Evolutionary conservation across 2,329 filamentous ascomycete genomes (phyloP).

Genomic region (Claviceps maximensis): DNA sequence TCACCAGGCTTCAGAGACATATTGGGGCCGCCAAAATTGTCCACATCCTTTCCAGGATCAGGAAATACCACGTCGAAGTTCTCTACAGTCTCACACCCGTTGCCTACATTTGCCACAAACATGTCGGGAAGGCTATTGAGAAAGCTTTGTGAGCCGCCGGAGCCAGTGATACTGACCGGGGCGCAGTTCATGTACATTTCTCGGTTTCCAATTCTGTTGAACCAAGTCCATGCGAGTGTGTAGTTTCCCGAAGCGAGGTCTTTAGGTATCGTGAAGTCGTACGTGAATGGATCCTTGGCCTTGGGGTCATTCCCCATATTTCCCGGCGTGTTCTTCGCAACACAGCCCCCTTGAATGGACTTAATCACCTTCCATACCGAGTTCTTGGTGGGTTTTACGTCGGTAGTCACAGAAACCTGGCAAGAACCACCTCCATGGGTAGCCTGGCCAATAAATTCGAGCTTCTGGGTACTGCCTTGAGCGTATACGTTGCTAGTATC

Average conservation of each 20-base stretch:
- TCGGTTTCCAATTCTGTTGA: slow-evolving; percentile 83
- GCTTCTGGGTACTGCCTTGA: slow-evolving; percentile 24
- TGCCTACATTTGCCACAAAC: slow-evolving; percentile 53
- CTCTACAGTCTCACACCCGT: slow-evolving; percentile 38
- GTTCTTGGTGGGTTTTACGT: slow-evolving; percentile 50
- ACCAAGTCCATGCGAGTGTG: slow-evolving; percentile 85
- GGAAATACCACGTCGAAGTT: slow-evolving; percentile 46
- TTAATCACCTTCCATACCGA: slow-evolving; percentile 81
- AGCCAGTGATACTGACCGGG: slow-evolving; percentile 51
- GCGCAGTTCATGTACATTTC: slow-evolving; percentile 99
- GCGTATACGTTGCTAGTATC: slow-evolving; percentile 44
- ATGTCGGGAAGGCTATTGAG: slow-evolving; percentile 54
- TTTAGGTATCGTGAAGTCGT: slow-evolving; percentile 58
- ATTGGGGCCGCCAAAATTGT: slow-evolving; percentile 29
- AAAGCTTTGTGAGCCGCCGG: slow-evolving; percentile 33
- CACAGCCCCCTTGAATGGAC: slow-evolving; percentile 77
- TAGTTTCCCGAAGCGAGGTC: slow-evolving; percentile 64
- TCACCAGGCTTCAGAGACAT: slow-evolving; percentile 12
- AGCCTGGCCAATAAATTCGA: slow-evolving; percentile 58
- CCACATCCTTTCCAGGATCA: slow-evolving; percentile 42
- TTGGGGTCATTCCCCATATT: slow-evolving; percentile 38
- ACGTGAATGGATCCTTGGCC: slow-evolving; percentile 39
- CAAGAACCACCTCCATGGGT: slow-evolving; percentile 87
- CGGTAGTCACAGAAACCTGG: slow-evolving; percentile 76
- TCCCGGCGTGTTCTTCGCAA: slow-evolving; percentile 40